These are phyloP conservation scores for Yamadazyma scolyti DNA, from an alignment of 805 yeast genomes.

Conservation along the genomic window DNA sequence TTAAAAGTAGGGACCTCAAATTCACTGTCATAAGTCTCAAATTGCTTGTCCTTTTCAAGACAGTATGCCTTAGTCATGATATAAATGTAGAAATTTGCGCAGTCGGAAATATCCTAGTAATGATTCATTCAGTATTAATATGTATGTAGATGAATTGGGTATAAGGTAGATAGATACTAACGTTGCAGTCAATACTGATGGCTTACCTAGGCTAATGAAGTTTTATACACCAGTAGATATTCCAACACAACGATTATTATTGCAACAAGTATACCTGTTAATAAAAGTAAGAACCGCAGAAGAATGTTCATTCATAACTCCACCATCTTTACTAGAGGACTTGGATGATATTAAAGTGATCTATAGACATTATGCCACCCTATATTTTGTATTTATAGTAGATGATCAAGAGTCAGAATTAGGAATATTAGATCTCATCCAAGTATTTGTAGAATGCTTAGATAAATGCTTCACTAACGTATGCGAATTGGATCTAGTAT, in stretches of 20 bases:
- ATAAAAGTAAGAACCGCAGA: constrained; percentile 66
- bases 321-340: constrained; percentile 75
- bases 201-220: constrained; percentile 83
- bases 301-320: constrained; percentile 86
- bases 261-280: constrained; percentile 78
- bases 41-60: constrained; percentile 5
- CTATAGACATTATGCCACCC: constrained; percentile 90
- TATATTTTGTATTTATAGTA: constrained; percentile 93
- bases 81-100: neutral
- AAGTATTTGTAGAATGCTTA: constrained; percentile 92
- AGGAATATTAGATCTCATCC: constrained; percentile 90
- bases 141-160: constrained; percentile 44
- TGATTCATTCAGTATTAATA: constrained; percentile 86
- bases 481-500: constrained; percentile 93
- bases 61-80: constrained; percentile 9
- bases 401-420: constrained; percentile 95
- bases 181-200: constrained; percentile 76
- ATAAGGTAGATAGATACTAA: constrained; percentile 14
- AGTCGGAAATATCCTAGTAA: constrained; percentile 17
- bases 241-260: constrained; percentile 71
- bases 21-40: constrained; percentile 35
- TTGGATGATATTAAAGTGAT: constrained; percentile 80
- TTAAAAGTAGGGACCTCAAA: constrained; percentile 67
- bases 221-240: constrained; percentile 91
- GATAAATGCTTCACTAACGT: constrained; percentile 93